A percentile compares a stretch with the other conserved stretches of the same genome.
Evolutionary conservation across 768 basidiomycete species (phyloP).

Genomic region (Inosperma sp.): DNA sequence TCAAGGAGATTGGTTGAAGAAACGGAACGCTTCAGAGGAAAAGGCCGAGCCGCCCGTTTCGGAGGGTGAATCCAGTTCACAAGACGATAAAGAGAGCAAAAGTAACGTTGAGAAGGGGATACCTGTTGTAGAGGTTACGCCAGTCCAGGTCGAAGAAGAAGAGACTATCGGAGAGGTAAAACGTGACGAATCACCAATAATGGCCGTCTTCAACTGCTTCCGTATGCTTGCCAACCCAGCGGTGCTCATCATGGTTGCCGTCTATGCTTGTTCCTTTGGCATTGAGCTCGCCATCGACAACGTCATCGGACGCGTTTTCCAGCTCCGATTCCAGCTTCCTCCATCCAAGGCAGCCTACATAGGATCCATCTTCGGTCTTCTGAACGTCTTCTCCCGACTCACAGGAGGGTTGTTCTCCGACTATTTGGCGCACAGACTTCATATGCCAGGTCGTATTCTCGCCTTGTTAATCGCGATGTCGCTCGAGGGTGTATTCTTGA

Average conservation of each 20-base stretch:
- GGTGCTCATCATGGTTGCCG: slow-evolving; percentile 53
- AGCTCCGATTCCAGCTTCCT: slow-evolving; percentile 38
- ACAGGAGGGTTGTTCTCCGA: neutral
- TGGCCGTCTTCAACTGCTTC: slow-evolving; percentile 39
- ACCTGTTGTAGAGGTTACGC: too few species aligned
- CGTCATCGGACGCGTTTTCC: slow-evolving; percentile 45
- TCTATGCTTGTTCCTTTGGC: slow-evolving; percentile 54
- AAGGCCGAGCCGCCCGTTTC: slow-evolving; percentile 20
- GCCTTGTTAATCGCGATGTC: slow-evolving; percentile 1
- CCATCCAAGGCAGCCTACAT: slow-evolving; percentile 52
- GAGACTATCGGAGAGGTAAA: slow-evolving; percentile 10
- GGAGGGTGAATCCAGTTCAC: slow-evolving; percentile 20
- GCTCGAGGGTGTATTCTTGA: neutral
- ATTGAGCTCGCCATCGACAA: slow-evolving; percentile 55
- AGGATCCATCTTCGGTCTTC: slow-evolving; percentile 26
- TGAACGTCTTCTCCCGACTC: neutral
- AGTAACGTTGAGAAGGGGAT: slow-evolving; percentile 18
- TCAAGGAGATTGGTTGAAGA: slow-evolving; percentile 3
- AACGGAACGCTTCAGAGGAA: neutral
- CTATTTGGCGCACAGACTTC: neutral
- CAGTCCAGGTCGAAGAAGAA: slow-evolving; percentile 20
- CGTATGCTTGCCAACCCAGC: slow-evolving; percentile 37
- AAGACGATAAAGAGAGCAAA: slow-evolving; percentile 29
- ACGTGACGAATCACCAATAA: slow-evolving; percentile 31
- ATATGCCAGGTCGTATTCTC: slow-evolving; percentile 4